Base-by-base conservation (phyloP, 345 rosid genomes). In the Gossypium stocksii region DNA sequence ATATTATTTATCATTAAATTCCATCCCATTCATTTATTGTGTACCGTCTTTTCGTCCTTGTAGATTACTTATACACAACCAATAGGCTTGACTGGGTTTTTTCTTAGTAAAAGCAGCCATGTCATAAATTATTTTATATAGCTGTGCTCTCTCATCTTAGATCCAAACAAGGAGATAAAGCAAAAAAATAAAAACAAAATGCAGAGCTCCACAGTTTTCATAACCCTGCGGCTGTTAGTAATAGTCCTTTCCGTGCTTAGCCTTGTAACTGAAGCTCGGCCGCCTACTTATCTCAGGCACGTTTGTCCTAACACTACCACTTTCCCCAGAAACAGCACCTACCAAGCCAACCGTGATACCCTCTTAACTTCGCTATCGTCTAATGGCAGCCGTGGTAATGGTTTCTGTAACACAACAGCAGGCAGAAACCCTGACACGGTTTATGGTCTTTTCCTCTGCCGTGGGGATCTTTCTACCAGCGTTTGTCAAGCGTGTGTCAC, bases 351-450 rank as follows among this genome's bases (percentile, higher is more conserved):
- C 4, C 65, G 65, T 9, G 41, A 27, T 7, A 29, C 9, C 43
- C 2, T 61, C 10, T 61, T 61, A 27, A 27, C 65, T 27, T 61
- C 65, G 2, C 19, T 61, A 17, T 27, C 19, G 43, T 14, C 65
- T 27, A 27, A 61, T 14, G 44, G 65, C 19, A 61, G 10, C 44
- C 44, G 19, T 14, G 20, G n/a, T 22, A 9, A 41, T 6, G 80
- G 82, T 4, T 85, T 78, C 80, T 56, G 71, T 56, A 74, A 25
- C 62, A 27, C 78, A 58, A 74, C 83, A 7, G 44, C 67, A 0
- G 85, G 86, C n/a, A 23, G 16, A 4, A 70, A 19, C 57, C 29
- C 77, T 1, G 56, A 66, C 49, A 48, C 1, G 17, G 51, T 65
- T 0, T 65, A 66, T 0, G 70, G 53, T 17, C 15, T 66, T 8